Evolutionary conservation across 805 yeast genomes (phyloP).

Genomic region (Candida sonorensis): DNA sequence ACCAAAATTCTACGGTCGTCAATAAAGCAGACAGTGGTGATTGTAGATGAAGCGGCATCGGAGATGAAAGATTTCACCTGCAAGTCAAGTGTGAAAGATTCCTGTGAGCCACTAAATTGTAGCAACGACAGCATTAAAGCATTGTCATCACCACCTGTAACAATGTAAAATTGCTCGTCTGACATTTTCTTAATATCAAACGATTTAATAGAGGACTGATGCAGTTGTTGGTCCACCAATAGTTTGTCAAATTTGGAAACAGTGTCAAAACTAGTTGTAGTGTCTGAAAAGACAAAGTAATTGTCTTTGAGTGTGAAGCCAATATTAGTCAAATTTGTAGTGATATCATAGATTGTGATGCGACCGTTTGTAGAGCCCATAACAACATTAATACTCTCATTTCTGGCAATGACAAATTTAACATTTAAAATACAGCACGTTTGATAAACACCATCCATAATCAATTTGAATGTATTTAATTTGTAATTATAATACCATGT

Average conservation of each 20-base stretch:
- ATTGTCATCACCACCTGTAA: constrained; percentile 94
- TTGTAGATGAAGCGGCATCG: constrained; percentile 80
- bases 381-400: constrained; percentile 32
- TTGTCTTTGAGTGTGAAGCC: no score
- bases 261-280: no score
- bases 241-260: constrained; percentile 14
- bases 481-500: constrained; percentile 47
- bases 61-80: constrained; percentile 32
- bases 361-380: constrained; percentile 83
- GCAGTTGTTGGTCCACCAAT: constrained; percentile 45
- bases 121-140: constrained; percentile 41
- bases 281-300: no score
- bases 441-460: constrained; percentile 48
- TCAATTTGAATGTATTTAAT: constrained; percentile 32
- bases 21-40: constrained; percentile 52
- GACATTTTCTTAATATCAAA: constrained; percentile 27
- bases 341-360: constrained; percentile 53
- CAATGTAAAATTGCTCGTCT: constrained; percentile 24
- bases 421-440: constrained; percentile 74
- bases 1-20: constrained; percentile 37
- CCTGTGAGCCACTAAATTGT: no score
- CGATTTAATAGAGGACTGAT: constrained; percentile 80
- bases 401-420: constrained; percentile 32
- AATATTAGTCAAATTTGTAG: no score
- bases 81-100: no score